Conservation (phyloP, 2,329 filamentous ascomycete species). For the Fusarium decemcellulare region DNA sequence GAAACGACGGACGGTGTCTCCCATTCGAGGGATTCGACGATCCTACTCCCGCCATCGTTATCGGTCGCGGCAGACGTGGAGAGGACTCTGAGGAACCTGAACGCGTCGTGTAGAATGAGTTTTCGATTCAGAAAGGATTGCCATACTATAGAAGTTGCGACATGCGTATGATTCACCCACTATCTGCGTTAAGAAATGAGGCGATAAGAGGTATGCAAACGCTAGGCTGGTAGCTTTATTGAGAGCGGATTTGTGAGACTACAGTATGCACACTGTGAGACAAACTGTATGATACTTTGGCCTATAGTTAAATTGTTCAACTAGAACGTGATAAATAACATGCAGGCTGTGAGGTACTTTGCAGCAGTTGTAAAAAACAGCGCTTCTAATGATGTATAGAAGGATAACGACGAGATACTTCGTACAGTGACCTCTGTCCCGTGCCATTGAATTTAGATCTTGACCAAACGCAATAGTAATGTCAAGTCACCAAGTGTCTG, state of each 20-base stretch:
- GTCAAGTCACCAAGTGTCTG: constrained; percentile 1
- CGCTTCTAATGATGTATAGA: constrained; percentile 66
- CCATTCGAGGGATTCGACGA: not conserved
- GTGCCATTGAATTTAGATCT: not conserved
- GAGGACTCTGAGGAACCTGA: no score
- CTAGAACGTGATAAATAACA: constrained; percentile 53
- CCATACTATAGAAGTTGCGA: no score
- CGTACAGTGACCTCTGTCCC: not conserved
- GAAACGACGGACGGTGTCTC: not conserved
- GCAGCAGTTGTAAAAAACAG: constrained; percentile 65
- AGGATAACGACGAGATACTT: constrained; percentile 55
- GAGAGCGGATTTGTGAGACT: no score
- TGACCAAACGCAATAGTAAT: not conserved
- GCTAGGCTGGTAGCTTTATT: no score
- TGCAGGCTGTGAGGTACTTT: constrained; percentile 59
- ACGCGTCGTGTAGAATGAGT: no score
- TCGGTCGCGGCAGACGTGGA: not conserved
- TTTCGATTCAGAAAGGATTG: no score
- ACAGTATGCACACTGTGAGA: no score
- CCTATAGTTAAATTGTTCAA: no score
- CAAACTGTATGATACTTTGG: no score
- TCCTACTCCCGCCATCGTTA: not conserved
- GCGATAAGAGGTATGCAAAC: no score
- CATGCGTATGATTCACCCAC: no score
- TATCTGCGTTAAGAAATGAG: no score